A percentile compares a stretch with the other conserved stretches of the same genome.
Conservation (phyloP, 2,329 filamentous ascomycete species). For the Hymenoscyphus linearis region DNA sequence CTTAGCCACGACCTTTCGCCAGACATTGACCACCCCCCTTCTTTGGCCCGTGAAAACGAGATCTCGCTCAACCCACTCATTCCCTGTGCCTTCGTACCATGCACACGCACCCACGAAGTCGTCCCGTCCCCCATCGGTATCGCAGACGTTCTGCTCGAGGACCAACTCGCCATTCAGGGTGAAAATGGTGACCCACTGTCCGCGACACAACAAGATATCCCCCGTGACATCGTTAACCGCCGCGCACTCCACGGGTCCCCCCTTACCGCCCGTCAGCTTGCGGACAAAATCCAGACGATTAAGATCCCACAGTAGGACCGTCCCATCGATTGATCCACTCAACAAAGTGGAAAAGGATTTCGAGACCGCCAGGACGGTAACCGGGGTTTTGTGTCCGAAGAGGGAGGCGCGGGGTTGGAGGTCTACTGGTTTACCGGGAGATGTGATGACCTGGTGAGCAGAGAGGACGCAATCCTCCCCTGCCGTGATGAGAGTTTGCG, state of each 20-base stretch:
- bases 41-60: constrained; percentile 87
- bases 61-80: constrained; percentile 85
- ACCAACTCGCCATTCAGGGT: constrained; percentile 83
- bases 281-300: constrained; percentile 85
- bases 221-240: constrained; percentile 87
- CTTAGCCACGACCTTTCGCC: constrained; percentile 46
- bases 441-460: constrained; percentile 67
- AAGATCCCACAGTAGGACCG: constrained; percentile 87
- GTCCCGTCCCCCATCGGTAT: constrained; percentile 45
- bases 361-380: constrained; percentile 77
- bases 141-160: constrained; percentile 75
- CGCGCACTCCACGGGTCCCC: constrained; percentile 58
- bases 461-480: constrained; percentile 90
- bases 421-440: constrained; percentile 65
- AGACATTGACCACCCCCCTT: constrained; percentile 76
- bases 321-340: constrained; percentile 75
- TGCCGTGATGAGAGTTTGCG: constrained; percentile 83
- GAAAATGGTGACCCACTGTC: constrained; percentile 69
- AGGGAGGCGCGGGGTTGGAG: constrained; percentile 72
- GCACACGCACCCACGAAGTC: constrained; percentile 78
- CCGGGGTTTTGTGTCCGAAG: constrained; percentile 83
- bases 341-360: constrained; percentile 85
- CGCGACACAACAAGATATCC: constrained; percentile 80
- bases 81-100: constrained; percentile 88
- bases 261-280: constrained; percentile 55